Evolutionary conservation across 1,284 basidiomycete genomes (phyloP), one percentile per base, ranked within the genome.

Genomic region (Cryptococcus sp.): DNA sequence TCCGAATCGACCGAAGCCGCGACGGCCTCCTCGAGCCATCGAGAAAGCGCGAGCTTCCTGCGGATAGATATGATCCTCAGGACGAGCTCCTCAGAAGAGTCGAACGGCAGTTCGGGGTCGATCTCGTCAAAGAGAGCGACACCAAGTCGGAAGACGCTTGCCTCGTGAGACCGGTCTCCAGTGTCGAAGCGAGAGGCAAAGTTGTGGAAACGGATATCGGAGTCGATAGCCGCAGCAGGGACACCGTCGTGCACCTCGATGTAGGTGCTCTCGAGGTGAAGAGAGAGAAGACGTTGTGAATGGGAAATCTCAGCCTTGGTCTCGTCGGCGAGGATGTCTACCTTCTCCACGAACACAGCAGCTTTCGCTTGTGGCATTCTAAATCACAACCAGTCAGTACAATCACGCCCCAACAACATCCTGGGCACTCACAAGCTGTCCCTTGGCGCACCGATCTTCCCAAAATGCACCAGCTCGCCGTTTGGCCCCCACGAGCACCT

Each of bases 401-500:
- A n/a, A 28, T 18, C 18, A 1, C 12, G 15, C 43, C 9, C 68
- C 60, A 18, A 66, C 62, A 36, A 77, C 68, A 5, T 35, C 18
- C 9, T 13, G 16, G n/a, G 23, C 21, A 65, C 69, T 65, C 56
- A 77, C 72, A 67, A 66, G 4, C 57, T 47, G 0, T 60, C 40
- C 13, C 64, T 76, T 8, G 85, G 84, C 2, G 81, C 81, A 70
- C 85, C 87, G 45, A 93, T 75, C 56, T 81, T 80, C 23, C 89
- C 91, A 20, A 88, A 77, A 77, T 94, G 88, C 24, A 87, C 86
- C 16, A 96, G 72, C 46, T 80, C 81, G 1, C 90, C 91, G 46
- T 84, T 83, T 0, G 89, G 87, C 15, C 93, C 91, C 91, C 92
- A 98, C 2, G 90, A 87, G 5, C 88, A 89, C 49, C 93, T 83